Evolutionary conservation across 495 filamentous ascomycete genomes (phyloP).

Genomic region (Monascus purpureus): DNA sequence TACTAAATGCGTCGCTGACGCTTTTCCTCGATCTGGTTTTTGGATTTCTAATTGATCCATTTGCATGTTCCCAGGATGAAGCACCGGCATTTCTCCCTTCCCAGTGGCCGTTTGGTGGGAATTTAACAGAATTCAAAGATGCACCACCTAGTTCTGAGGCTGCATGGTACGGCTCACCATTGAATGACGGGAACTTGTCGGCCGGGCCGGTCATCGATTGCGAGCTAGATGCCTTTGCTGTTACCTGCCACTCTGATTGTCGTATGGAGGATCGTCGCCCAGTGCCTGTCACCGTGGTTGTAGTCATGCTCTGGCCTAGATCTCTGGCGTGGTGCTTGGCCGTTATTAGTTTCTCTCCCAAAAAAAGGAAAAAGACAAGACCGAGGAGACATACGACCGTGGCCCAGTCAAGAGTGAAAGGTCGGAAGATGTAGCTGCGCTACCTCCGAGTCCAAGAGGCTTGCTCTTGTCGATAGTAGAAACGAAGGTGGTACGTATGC

Average conservation of each 20-base stretch:
- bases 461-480: background rate
- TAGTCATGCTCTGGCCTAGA: conserved; percentile 20
- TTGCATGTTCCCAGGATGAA: conserved; percentile 20
- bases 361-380: background rate
- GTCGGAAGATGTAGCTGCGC: background rate
- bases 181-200: conserved; percentile 31
- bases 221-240: conserved; percentile 13
- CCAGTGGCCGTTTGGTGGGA: conserved; percentile 21
- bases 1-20: conserved; percentile 70
- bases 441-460: background rate
- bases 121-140: conserved; percentile 17
- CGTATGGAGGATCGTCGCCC: conserved; percentile 31
- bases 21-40: conserved; percentile 66
- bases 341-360: background rate
- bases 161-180: conserved; percentile 20
- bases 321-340: conserved; percentile 3
- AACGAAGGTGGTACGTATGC: background rate
- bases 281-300: conserved; percentile 30
- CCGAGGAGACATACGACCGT: background rate
- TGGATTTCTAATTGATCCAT: conserved; percentile 32
- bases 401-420: background rate
- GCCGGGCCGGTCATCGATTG: conserved; percentile 25
- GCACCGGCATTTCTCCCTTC: conserved; percentile 20
- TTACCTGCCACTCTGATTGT: conserved; percentile 24
- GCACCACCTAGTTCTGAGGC: conserved; percentile 10